phyloP scores from a whole-genome alignment of 2,329 filamentous ascomycete species.

The Gaeumannomyces tritici region DNA sequence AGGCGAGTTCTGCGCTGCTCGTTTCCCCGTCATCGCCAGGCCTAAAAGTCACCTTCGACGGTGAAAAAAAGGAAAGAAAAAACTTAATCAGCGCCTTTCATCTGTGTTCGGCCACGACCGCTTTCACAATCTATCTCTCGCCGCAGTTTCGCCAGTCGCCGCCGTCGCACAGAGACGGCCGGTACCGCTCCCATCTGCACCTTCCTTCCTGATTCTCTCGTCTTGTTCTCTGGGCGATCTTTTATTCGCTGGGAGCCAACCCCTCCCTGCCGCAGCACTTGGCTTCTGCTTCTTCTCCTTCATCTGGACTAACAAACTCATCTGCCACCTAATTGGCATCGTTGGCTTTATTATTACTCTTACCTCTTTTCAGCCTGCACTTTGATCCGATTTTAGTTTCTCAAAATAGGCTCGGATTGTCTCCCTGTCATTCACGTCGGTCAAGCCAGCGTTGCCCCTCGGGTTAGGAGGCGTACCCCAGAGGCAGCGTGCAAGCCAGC shows the following conservation, averaged over 20 bases:
- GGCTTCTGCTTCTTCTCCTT: neutral
- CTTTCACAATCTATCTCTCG: neutral
- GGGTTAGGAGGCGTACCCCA: neutral
- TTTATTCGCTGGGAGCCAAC: neutral
- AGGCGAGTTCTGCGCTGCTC: neutral
- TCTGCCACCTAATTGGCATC: neutral
- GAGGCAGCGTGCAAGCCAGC: too few species aligned
- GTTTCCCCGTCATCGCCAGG: neutral
- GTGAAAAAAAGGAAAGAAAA: neutral
- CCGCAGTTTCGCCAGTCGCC: neutral
- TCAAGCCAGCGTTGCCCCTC: neutral
- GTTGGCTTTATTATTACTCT: neutral
- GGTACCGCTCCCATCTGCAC: neutral
- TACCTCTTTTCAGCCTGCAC: neutral
- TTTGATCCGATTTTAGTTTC: neutral
- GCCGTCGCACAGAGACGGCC: neutral
- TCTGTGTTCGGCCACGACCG: too few species aligned
- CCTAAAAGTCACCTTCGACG: neutral
- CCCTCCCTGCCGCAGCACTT: neutral
- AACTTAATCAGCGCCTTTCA: neutral
- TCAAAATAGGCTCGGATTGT: neutral
- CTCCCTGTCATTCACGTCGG: neutral
- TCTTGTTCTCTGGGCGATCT: neutral
- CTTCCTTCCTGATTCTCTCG: neutral
- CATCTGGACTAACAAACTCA: neutral